Evolutionary conservation across 192 early-diverging fungal genomes (phyloP).

Genomic region (Backusella macrospora): DNA sequence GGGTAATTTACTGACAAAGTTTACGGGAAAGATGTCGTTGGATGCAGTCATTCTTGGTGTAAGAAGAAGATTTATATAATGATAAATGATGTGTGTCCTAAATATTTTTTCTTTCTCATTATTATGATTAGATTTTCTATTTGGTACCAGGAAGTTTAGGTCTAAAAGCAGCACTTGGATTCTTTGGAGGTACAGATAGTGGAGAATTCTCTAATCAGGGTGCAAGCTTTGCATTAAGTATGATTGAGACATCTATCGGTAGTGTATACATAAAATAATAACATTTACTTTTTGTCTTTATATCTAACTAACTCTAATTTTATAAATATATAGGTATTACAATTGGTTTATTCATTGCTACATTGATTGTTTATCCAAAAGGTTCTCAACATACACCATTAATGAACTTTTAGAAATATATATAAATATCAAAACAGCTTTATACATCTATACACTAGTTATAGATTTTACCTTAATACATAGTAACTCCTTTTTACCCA

Average conservation of each 20-base stretch:
- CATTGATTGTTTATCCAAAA: constrained; percentile 62
- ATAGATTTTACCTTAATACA: too few species aligned
- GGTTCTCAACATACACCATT: constrained; percentile 49
- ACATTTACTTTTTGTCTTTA: background rate
- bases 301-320: background rate
- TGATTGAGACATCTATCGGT: constrained; percentile 45
- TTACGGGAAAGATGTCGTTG: constrained; percentile 74
- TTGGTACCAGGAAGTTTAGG: constrained; percentile 39
- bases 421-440: background rate
- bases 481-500: too few species aligned
- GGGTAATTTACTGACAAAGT: constrained; percentile 75
- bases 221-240: constrained; percentile 49
- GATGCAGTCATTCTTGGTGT: constrained; percentile 83
- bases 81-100: background rate
- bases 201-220: constrained; percentile 35
- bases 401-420: constrained; percentile 32
- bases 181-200: constrained; percentile 15
- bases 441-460: too few species aligned
- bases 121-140: constrained; percentile 21
- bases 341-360: constrained; percentile 68
- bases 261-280: background rate
- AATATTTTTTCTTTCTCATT: background rate
- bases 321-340: constrained; percentile 43
- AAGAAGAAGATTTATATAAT: background rate
- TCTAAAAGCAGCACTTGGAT: constrained; percentile 38